A percentile compares a stretch with the other conserved stretches of the same genome.
Evolutionary conservation across 2,329 filamentous ascomycete species (phyloP).

Genomic region (Trichoderma semiorbis): DNA sequence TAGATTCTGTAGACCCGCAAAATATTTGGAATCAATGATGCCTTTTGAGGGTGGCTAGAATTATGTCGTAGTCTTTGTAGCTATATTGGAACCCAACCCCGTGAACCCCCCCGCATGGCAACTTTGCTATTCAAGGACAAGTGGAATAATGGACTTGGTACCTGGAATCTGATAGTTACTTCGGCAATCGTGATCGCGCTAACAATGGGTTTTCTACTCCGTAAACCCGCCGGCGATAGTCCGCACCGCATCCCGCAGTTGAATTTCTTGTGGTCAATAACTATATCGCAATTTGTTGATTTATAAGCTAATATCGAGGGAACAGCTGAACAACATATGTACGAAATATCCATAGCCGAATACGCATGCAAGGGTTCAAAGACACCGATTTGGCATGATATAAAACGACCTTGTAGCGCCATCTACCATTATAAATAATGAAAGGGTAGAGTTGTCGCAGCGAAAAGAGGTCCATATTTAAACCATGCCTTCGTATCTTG

Average conservation of each 20-base stretch:
- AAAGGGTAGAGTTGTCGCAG: background rate
- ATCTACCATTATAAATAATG: background rate
- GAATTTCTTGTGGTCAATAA: background rate
- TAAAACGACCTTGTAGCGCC: background rate
- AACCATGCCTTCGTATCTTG: background rate
- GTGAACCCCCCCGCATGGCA: background rate
- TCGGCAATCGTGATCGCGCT: background rate
- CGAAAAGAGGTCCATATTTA: background rate
- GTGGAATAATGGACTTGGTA: background rate
- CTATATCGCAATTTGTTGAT: background rate
- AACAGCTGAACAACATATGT: background rate
- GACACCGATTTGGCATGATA: background rate
- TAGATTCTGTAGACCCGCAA: too few species aligned
- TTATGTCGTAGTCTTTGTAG: background rate
- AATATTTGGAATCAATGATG: too few species aligned
- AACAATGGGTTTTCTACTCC: background rate
- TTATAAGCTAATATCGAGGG: background rate
- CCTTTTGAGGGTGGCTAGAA: too few species aligned
- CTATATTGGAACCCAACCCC: fast-evolving
- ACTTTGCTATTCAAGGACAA: background rate
- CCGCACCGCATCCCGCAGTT: background rate
- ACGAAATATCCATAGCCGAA: background rate
- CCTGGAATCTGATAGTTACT: background rate
- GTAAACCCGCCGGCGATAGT: background rate
- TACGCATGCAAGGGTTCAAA: background rate